Percentiles rank a stretch among this genome's conserved stretches.
Conservation (phyloP, 345 rosid genomes). For the Corchorus capsularis region DNA sequence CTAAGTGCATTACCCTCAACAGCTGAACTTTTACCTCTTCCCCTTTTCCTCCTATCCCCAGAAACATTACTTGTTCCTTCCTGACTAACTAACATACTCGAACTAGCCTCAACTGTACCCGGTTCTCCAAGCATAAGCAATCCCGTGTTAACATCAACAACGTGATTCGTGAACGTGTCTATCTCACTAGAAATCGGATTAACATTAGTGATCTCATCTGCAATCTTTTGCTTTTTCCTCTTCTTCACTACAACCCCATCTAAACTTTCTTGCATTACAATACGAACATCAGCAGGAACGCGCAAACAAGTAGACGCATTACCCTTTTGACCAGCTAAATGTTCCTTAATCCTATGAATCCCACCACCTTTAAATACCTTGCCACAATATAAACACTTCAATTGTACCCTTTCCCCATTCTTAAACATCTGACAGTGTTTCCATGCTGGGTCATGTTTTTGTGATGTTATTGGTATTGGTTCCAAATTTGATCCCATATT, state of each 20-base stretch:
- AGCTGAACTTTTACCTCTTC: constrained; percentile 38
- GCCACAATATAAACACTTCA: constrained; percentile 75
- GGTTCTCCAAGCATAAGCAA: constrained; percentile 24
- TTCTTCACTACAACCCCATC: constrained; percentile 69
- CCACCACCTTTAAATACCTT: constrained; percentile 95
- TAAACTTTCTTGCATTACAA: constrained; percentile 61
- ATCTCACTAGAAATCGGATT: constrained; percentile 42
- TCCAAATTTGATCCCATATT: constrained; percentile 58
- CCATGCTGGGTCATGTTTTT: constrained; percentile 96
- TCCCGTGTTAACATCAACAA: constrained; percentile 39
- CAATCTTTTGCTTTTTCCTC: constrained; percentile 68
- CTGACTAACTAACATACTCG: constrained; percentile 29
- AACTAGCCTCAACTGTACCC: constrained; percentile 28
- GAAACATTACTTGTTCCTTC: constrained; percentile 41
- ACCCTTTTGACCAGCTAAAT: constrained; percentile 89
- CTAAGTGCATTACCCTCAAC: constrained; percentile 30
- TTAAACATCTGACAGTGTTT: constrained; percentile 81
- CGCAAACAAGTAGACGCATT: constrained; percentile 74
- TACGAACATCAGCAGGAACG: constrained; percentile 67
- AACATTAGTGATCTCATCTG: constrained; percentile 47
- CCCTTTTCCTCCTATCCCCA: constrained; percentile 49
- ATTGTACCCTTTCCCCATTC: constrained; percentile 70
- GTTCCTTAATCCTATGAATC: constrained; percentile 92
- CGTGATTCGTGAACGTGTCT: constrained; percentile 31
- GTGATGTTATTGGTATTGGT: constrained; percentile 64